Percentiles rank a stretch among this genome's conserved stretches.
These are phyloP conservation scores for Acacia acuminata DNA, from an alignment of 306 rosid genomes.

Conservation along the genomic window DNA sequence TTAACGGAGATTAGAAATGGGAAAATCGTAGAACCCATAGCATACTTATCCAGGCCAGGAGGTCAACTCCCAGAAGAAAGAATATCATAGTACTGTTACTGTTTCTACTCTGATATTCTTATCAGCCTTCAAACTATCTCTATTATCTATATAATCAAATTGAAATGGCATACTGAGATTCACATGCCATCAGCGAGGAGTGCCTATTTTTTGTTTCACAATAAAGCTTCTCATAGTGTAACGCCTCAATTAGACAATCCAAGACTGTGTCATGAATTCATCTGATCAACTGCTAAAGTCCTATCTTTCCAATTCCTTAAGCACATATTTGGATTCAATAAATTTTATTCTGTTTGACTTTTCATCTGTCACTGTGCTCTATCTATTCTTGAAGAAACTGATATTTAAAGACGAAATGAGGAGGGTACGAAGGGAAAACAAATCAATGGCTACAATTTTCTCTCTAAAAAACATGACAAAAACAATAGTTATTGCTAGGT, in stretches of 20 bases:
- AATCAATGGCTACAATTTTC: too few relatives aligned
- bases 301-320: slow-evolving; percentile 1
- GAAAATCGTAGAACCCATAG: neutral
- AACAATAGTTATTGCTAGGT: too few relatives aligned
- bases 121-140: neutral
- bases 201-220: neutral
- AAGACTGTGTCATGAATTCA: slow-evolving; percentile 22
- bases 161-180: neutral
- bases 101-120: neutral
- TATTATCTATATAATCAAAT: neutral
- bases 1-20: too few relatives aligned
- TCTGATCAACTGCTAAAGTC: slow-evolving; percentile 20
- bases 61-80: neutral
- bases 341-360: slow-evolving; percentile 17
- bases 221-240: neutral
- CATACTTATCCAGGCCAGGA: neutral
- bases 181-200: neutral
- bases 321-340: slow-evolving; percentile 14
- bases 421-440: too few relatives aligned
- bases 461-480: too few relatives aligned
- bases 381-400: slow-evolving; percentile 4
- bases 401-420: too few relatives aligned
- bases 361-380: slow-evolving; percentile 18
- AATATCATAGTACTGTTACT: neutral
- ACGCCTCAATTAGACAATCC: neutral